These are phyloP conservation scores for Theobroma grandiflorum DNA, from an alignment of 441 rosid genomes.

Conservation along the genomic window DNA sequence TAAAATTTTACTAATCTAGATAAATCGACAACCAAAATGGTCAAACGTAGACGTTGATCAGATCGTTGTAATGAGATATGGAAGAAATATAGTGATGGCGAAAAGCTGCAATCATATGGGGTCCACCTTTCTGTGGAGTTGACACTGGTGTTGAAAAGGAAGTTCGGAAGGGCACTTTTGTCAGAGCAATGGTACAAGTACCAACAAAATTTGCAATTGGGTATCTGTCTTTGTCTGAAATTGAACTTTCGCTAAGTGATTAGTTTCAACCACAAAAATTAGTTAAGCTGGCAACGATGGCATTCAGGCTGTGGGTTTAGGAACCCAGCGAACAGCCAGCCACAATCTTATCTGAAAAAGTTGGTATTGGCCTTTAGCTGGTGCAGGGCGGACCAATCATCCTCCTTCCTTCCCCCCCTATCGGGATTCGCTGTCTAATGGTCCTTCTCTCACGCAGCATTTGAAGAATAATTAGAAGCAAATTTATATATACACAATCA, in stretches of 20 bases:
- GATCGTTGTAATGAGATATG: background rate
- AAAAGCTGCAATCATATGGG: background rate
- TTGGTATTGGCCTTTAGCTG: background rate
- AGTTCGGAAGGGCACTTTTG: background rate
- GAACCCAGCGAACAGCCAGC: background rate
- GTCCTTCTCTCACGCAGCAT: background rate
- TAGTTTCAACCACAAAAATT: background rate
- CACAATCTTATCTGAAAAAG: background rate
- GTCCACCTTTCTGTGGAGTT: background rate
- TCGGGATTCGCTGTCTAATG: background rate
- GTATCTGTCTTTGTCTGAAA: background rate
- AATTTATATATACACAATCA: background rate
- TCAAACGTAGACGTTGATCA: background rate
- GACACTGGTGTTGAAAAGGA: background rate
- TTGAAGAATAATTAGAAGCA: background rate
- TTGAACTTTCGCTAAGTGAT: background rate
- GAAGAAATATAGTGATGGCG: background rate
- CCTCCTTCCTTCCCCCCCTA: background rate
- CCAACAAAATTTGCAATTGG: too few species aligned
- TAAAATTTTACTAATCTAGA: too few species aligned
- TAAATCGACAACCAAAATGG: too few species aligned
- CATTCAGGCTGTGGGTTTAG: background rate
- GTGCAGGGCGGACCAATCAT: background rate
- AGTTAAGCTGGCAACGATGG: background rate
- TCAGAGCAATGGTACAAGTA: background rate